Evolutionary conservation across 768 basidiomycete genomes (phyloP), one percentile per base, ranked within the genome.

Genomic region (Xerocomus brunneocitrinus): DNA sequence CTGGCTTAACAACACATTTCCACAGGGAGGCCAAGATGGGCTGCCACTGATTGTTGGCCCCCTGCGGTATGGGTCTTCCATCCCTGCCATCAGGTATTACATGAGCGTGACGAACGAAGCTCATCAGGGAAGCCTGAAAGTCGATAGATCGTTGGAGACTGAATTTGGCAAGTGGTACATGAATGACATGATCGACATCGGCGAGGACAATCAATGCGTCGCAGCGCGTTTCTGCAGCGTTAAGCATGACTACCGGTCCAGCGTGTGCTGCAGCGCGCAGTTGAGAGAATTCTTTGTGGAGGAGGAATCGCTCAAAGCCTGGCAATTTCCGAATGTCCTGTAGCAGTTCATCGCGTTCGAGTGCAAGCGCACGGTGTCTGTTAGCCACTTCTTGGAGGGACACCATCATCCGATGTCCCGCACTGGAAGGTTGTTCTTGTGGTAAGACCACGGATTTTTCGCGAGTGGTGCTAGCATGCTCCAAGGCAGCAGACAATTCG

Each of bases 1-100:
- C 47, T 8, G 46, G 53, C 13, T 45, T 46, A 5, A 55, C 54
- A 2, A 58, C 47, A 8, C 16, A 24, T 7, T 28, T 50, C 57
- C 54, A 58, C 27, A 58, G 10, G 12, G 9, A 5, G 7, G 57
- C 41, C 24, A 58, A 31, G 0, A 55, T 16, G 12, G 25, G 28
- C 7, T 41, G 47, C 50, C 47, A 52, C 22, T 4, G 16, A 10
- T 22, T 10, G 5, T 19, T 19, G n/a, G 4, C 16, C 16, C n/a
- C 49, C 16, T 12, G 16, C 27, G 39, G 32, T 3, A 13, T 4
- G n/a, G n/a, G 14, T n/a, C n/a, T 5, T 8, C 36, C 36, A 5
- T 38, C 36, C 36, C 36, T 38, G n/a, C n/a, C 36, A n/a, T 16
- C 36, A 38, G 10, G 36, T 3, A 8, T 9, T 3, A 24, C 44